A percentile compares a stretch with the other conserved stretches of the same genome.
Conservation (phyloP, 441 rosid species). For the Arabidopsis hybrid region DNA sequence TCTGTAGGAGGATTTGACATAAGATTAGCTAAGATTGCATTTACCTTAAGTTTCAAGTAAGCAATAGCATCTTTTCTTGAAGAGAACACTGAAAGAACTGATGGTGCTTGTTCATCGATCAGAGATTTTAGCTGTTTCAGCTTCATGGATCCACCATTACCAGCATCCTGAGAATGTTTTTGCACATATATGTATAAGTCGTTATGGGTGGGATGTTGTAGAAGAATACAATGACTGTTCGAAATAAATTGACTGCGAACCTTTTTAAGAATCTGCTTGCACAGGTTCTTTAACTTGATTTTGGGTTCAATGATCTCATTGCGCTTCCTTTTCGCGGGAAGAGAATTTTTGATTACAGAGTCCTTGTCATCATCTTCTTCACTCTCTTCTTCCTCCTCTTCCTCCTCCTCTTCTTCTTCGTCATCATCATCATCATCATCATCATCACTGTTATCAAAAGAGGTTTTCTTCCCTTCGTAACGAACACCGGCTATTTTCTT, state of each 20-base stretch:
- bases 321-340: slow-evolving; percentile 58
- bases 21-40: neutral
- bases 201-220: neutral
- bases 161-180: slow-evolving; percentile 60
- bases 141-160: slow-evolving; percentile 67
- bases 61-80: slow-evolving; percentile 71
- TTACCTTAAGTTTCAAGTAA: slow-evolving; percentile 80
- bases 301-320: slow-evolving; percentile 55
- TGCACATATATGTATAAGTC: slow-evolving; percentile 26
- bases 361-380: slow-evolving; percentile 13
- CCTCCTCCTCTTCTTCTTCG: slow-evolving; percentile 31
- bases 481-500: slow-evolving; percentile 90
- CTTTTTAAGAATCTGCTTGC: slow-evolving; percentile 77
- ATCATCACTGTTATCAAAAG: slow-evolving; percentile 63
- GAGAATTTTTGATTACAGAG: slow-evolving; percentile 35
- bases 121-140: slow-evolving; percentile 78
- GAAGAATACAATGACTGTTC: slow-evolving; percentile 4
- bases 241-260: slow-evolving; percentile 44
- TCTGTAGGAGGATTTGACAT: neutral
- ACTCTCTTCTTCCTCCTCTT: slow-evolving; percentile 24
- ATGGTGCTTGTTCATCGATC: slow-evolving; percentile 65
- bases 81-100: slow-evolving; percentile 60
- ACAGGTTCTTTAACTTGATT: slow-evolving; percentile 72
- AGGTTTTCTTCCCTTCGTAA: slow-evolving; percentile 76
- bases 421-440: slow-evolving; percentile 46